Conservation (phyloP, 2,329 filamentous ascomycete genomes). For the Cordyceps cateniannulata region DNA sequence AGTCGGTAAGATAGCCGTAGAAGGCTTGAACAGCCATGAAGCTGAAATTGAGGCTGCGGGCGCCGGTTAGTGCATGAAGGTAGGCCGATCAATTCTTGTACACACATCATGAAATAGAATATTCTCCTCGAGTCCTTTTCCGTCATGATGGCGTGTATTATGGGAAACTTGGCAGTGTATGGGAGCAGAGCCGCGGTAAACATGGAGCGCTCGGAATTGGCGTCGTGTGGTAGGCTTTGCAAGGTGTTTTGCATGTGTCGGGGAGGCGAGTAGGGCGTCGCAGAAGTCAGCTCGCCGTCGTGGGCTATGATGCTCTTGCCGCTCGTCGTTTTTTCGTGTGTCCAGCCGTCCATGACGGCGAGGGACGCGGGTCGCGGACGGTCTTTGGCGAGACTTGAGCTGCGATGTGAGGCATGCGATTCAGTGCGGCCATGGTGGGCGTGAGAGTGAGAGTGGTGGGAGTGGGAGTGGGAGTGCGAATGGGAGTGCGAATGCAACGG, state of each 20-base stretch:
- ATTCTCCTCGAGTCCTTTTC: conserved; percentile 93
- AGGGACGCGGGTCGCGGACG: conserved; percentile 27
- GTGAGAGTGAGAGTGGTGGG: conserved; percentile 19
- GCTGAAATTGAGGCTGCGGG: conserved; percentile 73
- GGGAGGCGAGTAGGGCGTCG: conserved; percentile 23
- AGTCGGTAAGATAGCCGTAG: conserved; percentile 90
- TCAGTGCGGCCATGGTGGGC: conserved; percentile 23
- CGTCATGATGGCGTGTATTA: conserved; percentile 77
- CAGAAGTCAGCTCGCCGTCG: conserved; percentile 20
- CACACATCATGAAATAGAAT: conserved; percentile 89
- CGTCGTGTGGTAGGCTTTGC: conserved; percentile 24
- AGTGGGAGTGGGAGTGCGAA: conserved; percentile 16
- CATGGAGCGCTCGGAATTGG: conserved; percentile 50
- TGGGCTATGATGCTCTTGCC: conserved; percentile 34
- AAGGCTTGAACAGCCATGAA: conserved; percentile 95
- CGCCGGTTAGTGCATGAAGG: conserved; percentile 12
- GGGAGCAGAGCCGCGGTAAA: conserved; percentile 70
- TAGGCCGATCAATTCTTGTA: conserved; percentile 4
- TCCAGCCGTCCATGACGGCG: conserved; percentile 34
- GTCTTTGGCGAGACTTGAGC: conserved; percentile 22
- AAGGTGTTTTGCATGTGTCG: conserved; percentile 14
- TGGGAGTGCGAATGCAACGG: conserved; percentile 13
- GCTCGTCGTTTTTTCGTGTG: conserved; percentile 32
- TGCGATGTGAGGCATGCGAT: conserved; percentile 26
- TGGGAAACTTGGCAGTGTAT: conserved; percentile 62